A percentile compares a stretch with the other conserved stretches of the same genome.
phyloP scores from a whole-genome alignment of 495 filamentous ascomycete species.

The Neurospora sp. region DNA sequence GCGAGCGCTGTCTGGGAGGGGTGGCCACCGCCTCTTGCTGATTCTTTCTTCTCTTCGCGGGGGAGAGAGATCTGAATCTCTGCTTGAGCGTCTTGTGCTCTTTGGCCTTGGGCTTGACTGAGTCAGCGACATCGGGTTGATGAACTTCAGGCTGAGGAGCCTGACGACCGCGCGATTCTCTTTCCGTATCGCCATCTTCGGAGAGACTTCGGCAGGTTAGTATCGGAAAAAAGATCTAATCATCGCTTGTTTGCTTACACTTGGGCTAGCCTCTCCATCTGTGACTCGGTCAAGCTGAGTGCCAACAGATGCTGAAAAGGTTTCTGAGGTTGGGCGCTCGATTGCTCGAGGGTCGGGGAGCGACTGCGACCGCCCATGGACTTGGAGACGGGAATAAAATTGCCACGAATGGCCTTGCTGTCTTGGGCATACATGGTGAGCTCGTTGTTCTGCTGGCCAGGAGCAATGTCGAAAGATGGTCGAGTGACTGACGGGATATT shows the following conservation, averaged over 20 bases:
- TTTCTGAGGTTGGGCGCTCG: background rate
- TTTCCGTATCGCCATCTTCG: background rate
- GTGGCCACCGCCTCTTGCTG: background rate
- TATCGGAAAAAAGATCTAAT: background rate
- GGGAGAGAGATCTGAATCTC: constrained; percentile 10
- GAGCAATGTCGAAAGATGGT: background rate
- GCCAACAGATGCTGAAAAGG: constrained; percentile 4
- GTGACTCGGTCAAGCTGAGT: constrained; percentile 19
- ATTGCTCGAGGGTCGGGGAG: background rate
- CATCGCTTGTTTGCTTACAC: constrained; percentile 7
- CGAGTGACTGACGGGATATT: background rate
- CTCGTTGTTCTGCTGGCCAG: background rate
- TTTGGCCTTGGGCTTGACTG: background rate
- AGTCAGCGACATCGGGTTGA: background rate
- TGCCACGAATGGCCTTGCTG: constrained; percentile 13
- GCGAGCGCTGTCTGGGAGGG: constrained; percentile 9
- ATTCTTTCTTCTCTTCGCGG: constrained; percentile 2
- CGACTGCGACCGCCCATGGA: constrained; percentile 6
- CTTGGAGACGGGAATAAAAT: constrained; percentile 14
- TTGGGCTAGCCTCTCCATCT: constrained; percentile 14
- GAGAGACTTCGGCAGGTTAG: constrained; percentile 1
- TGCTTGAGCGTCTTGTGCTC: constrained; percentile 4
- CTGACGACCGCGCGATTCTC: background rate
- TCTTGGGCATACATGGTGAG: background rate
- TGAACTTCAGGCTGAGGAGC: background rate